These are phyloP conservation scores for Hymenoscyphus repandus DNA, from an alignment of 2,329 filamentous ascomycete species.

Conservation along the genomic window DNA sequence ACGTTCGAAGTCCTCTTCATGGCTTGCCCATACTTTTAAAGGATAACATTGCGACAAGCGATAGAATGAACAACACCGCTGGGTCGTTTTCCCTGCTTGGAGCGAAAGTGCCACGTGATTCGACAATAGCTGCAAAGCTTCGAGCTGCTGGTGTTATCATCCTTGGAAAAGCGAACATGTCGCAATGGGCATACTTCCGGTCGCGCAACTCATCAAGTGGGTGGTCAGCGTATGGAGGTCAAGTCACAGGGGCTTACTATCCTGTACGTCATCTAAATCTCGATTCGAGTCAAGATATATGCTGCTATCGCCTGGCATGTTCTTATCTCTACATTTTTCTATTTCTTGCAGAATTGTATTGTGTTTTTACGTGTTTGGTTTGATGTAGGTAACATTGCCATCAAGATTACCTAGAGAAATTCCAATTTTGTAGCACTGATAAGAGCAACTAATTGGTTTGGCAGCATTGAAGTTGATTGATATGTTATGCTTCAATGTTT, in stretches of 20 bases:
- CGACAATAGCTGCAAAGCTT: slow-evolving; percentile 23
- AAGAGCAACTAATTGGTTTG: not conserved
- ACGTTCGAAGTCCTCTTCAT: slow-evolving; percentile 39
- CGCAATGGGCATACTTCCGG: slow-evolving; percentile 53
- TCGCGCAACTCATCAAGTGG: slow-evolving; percentile 53
- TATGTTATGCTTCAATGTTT: not conserved
- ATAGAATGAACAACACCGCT: slow-evolving; percentile 47
- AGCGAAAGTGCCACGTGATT: slow-evolving; percentile 21
- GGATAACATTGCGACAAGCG: slow-evolving; percentile 54
- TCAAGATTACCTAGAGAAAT: too few species aligned
- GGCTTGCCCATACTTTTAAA: slow-evolving; percentile 57
- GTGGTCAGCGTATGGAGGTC: slow-evolving; percentile 61
- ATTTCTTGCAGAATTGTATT: too few species aligned
- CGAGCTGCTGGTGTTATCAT: slow-evolving; percentile 22
- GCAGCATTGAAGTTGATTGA: not conserved
- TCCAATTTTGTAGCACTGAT: too few species aligned
- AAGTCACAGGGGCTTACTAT: slow-evolving; percentile 56
- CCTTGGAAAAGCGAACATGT: slow-evolving; percentile 39
- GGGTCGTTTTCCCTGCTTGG: slow-evolving; percentile 24
- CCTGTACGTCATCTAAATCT: slow-evolving; percentile 25
- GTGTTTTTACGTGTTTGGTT: too few species aligned
- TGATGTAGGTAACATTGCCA: too few species aligned
- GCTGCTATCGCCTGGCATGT: too few species aligned
- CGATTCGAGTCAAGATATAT: too few species aligned
- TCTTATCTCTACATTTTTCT: too few species aligned